Percentiles rank a stretch among this genome's conserved stretches.
Conservation (phyloP, 2,329 filamentous ascomycete species). For the Paraphaeosphaeria minitans region DNA sequence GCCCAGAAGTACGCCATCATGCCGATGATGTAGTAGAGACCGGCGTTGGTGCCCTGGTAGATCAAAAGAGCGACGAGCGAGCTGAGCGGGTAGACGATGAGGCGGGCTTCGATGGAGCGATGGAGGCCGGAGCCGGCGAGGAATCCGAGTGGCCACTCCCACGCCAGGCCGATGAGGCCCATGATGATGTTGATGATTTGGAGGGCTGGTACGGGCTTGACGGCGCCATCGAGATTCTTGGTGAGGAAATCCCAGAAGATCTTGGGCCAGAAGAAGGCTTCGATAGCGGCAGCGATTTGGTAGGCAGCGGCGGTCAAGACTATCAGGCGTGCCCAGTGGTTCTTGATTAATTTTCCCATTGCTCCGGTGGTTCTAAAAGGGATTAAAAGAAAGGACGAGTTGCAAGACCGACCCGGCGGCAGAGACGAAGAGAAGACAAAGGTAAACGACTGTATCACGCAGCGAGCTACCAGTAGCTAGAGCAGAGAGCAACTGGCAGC, state of each 20-base stretch:
- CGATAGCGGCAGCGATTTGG: constrained; percentile 80
- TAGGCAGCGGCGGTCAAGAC: constrained; percentile 83
- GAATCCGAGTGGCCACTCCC: constrained; percentile 84
- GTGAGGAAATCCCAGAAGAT: constrained; percentile 98
- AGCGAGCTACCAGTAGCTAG: constrained; percentile 47
- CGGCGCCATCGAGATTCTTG: constrained; percentile 82
- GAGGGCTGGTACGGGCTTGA: constrained; percentile 85
- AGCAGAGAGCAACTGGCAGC: constrained; percentile 33
- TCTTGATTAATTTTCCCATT: constrained; percentile 99
- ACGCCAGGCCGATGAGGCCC: constrained; percentile 76
- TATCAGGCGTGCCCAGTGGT: constrained; percentile 97
- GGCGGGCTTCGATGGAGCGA: constrained; percentile 82
- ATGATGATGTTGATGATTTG: constrained; percentile 89
- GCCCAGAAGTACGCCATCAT: constrained; percentile 94
- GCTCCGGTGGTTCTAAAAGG: constrained; percentile 19
- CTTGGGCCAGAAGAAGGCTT: constrained; percentile 98
- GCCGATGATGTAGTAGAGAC: constrained; percentile 87
- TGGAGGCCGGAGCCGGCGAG: constrained; percentile 80
- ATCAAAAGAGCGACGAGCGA: constrained; percentile 76
- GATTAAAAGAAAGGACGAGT: constrained; percentile 31
- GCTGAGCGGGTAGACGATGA: constrained; percentile 80
- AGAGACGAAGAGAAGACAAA: constrained; percentile 21
- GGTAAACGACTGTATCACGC: constrained; percentile 33
- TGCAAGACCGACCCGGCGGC: constrained; percentile 33
- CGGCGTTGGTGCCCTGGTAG: constrained; percentile 92